Evolutionary conservation across 2,329 filamentous ascomycete genomes (phyloP).

Genomic region (Fusarium chlamydosporum): DNA sequence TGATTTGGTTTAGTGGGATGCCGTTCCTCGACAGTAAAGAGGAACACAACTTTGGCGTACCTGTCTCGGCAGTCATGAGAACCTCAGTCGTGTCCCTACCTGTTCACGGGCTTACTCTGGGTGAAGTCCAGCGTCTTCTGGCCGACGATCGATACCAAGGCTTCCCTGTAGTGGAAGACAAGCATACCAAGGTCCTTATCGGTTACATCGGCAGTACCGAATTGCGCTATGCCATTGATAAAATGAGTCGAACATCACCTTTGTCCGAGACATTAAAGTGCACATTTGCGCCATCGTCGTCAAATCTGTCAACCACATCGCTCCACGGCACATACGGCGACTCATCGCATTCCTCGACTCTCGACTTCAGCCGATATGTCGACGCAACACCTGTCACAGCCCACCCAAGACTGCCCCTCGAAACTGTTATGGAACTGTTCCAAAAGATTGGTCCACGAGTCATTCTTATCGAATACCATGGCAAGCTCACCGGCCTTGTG

Average conservation of each 20-base stretch:
- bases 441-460: slow-evolving; percentile 97
- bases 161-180: slow-evolving; percentile 89
- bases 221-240: slow-evolving; percentile 88
- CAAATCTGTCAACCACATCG: slow-evolving; percentile 52
- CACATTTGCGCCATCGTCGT: slow-evolving; percentile 72
- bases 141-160: slow-evolving; percentile 87
- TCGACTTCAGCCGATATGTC: slow-evolving; percentile 90
- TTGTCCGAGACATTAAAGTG: slow-evolving; percentile 79
- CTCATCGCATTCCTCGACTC: slow-evolving; percentile 60
- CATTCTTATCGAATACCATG: slow-evolving; percentile 91
- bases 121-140: slow-evolving; percentile 82
- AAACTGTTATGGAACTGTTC: slow-evolving; percentile 99
- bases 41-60: slow-evolving; percentile 95
- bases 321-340: slow-evolving; percentile 48
- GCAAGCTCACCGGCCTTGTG: slow-evolving; percentile 84
- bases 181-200: slow-evolving; percentile 77
- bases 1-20: slow-evolving; percentile 99
- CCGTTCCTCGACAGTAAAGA: slow-evolving; percentile 98
- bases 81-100: slow-evolving; percentile 80
- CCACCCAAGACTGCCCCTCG: slow-evolving; percentile 89
- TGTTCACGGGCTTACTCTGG: slow-evolving; percentile 78
- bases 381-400: slow-evolving; percentile 91
- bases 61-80: slow-evolving; percentile 92
- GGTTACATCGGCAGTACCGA: slow-evolving; percentile 96
- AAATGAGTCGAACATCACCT: slow-evolving; percentile 77